Conservation (phyloP, 2,329 filamentous ascomycete species). For the Cladosporium sp. region DNA sequence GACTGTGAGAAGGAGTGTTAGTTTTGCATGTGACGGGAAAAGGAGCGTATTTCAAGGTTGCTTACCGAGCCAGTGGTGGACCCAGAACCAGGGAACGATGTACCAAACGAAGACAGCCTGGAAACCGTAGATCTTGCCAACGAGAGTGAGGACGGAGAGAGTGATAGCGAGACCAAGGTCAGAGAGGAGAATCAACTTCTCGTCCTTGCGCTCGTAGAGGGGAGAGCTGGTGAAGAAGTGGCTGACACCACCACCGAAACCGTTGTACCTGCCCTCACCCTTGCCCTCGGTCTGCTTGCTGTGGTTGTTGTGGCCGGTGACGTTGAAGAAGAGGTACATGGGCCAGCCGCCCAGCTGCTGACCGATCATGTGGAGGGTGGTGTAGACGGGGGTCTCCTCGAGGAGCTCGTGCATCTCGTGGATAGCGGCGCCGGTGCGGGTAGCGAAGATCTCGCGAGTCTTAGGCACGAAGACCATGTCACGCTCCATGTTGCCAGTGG, state of each 20-base stretch:
- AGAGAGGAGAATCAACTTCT: constrained; percentile 78
- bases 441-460: constrained; percentile 77
- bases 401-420: constrained; percentile 85
- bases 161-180: constrained; percentile 71
- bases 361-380: constrained; percentile 65
- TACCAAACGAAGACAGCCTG: constrained; percentile 92
- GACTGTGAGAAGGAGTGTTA: constrained; percentile 49
- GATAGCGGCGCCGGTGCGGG: constrained; percentile 65
- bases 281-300: constrained; percentile 87
- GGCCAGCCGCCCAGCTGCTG: constrained; percentile 95
- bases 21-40: not conserved
- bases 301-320: constrained; percentile 95
- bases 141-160: constrained; percentile 57
- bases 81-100: constrained; percentile 90
- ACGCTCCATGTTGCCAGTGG: constrained; percentile 91
- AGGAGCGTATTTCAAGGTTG: not conserved
- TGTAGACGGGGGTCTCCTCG: constrained; percentile 90
- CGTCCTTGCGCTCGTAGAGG: constrained; percentile 86
- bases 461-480: constrained; percentile 99
- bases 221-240: constrained; percentile 89
- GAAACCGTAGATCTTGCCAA: constrained; percentile 77
- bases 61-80: constrained; percentile 98
- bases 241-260: constrained; percentile 72
- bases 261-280: constrained; percentile 87
- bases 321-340: constrained; percentile 84